Evolutionary conservation across 306 rosid species (phyloP).

Genomic region (Castanea crenata): DNA sequence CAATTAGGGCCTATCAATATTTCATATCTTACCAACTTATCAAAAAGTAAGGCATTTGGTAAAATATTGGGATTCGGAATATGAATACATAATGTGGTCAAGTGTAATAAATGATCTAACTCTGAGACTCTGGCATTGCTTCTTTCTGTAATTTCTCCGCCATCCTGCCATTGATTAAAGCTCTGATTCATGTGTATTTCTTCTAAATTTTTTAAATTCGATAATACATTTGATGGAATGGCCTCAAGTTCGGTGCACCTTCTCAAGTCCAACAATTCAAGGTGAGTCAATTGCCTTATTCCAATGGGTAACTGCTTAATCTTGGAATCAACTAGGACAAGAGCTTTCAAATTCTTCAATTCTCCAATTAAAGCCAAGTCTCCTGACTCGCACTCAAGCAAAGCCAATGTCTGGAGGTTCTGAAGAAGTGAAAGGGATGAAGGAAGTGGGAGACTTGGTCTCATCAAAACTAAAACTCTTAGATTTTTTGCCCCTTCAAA

Average conservation of each 20-base stretch:
- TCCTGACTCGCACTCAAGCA: fast-evolving
- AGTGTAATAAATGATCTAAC: fast-evolving
- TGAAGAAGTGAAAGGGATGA: too few relatives aligned
- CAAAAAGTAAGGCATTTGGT: too few relatives aligned
- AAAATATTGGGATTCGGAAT: fast-evolving
- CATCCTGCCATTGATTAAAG: too few relatives aligned
- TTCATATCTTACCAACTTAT: fast-evolving
- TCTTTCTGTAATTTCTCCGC: too few relatives aligned
- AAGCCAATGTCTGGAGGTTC: fast-evolving
- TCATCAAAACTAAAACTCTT: fast-evolving
- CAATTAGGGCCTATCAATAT: too few relatives aligned
- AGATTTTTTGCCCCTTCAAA: fast-evolving
- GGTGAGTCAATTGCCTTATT: fast-evolving
- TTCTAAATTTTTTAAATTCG: fast-evolving
- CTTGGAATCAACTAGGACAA: too few relatives aligned
- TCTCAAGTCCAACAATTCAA: too few relatives aligned
- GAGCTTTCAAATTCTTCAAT: too few relatives aligned
- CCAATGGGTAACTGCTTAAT: fast-evolving
- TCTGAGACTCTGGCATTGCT: too few relatives aligned
- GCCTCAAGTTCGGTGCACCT: fast-evolving
- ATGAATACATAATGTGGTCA: too few relatives aligned
- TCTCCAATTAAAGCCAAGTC: fast-evolving
- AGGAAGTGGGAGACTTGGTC: fast-evolving
- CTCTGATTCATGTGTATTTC: fast-evolving
- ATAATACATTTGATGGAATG: fast-evolving